Conservation (phyloP, 257 asterid genomes). For the Solanum pinnatisectum region DNA sequence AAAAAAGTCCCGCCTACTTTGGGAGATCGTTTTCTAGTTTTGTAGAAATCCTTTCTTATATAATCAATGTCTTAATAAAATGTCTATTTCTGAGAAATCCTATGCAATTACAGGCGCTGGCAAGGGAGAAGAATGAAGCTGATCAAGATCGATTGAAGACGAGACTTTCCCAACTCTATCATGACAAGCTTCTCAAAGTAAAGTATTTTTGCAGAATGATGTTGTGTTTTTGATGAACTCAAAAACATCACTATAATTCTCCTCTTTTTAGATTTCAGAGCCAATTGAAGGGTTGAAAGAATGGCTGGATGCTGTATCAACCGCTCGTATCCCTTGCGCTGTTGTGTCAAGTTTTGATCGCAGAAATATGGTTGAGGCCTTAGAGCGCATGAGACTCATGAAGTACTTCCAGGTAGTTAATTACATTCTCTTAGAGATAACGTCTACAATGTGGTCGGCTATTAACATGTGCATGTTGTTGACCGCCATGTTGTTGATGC, state of each 20-base stretch:
- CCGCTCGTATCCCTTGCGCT: conserved; percentile 94
- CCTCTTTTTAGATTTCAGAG: conserved; percentile 48
- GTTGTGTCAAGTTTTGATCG: conserved; percentile 90
- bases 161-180: conserved; percentile 69
- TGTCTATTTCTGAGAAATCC: background rate
- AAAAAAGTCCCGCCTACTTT: background rate
- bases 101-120: conserved; percentile 43
- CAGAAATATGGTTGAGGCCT: conserved; percentile 57
- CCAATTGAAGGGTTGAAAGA: conserved; percentile 81
- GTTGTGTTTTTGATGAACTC: background rate
- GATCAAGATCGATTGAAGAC: conserved; percentile 58
- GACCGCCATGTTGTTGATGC: conserved; percentile 20
- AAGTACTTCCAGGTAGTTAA: conserved; percentile 72
- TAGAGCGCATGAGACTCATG: conserved; percentile 72
- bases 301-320: conserved; percentile 88
- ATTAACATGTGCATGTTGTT: background rate
- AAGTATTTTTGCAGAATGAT: conserved; percentile 3
- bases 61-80: background rate
- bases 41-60: background rate
- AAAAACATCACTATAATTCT: background rate
- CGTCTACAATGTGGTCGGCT: background rate
- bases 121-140: conserved; percentile 45
- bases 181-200: conserved; percentile 60
- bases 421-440: background rate
- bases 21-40: background rate